Base-by-base conservation (phyloP, 345 rosid genomes). In the Cardiospermum halicacabum region DNA sequence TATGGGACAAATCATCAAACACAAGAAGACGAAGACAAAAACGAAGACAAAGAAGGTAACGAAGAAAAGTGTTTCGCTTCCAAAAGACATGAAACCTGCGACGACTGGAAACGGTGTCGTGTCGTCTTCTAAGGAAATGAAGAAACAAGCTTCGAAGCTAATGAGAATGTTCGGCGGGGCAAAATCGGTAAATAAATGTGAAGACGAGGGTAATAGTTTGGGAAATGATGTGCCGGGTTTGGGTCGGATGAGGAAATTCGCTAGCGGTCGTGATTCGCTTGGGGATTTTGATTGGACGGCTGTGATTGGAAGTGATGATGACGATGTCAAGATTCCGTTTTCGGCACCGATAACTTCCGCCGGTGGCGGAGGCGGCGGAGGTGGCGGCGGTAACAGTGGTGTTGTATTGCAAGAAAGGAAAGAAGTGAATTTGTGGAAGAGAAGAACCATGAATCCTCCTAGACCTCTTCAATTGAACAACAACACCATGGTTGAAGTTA, bases 1-100 rank as follows among this genome's bases (percentile, higher is more conserved):
- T 61, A 89, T 92, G 73, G 98, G 98, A 16, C 91, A 89, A 64
- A 84, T 92, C 87, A n/a, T n/a, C n/a, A n/a, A n/a, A n/a, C n/a
- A n/a, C n/a, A 92, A 92, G 78, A 79, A 75, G 56, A 84, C 72
- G 75, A 82, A 81, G 60, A 78, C 66, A 28, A 70, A 66, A 32
- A 31, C 43, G 10, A 68, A 26, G 56, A 49, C 57, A 28, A 68
- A 67, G 32, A 49, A 65, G 18, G 59, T 58, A 13, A 2, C 24
- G 22, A 18, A 47, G 51, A 67, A 66, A 30, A 53, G 57, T 0
- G 45, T 49, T 22, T 40, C 58, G 31, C 56, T 18, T 61, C 69
- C 77, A 4, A 64, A 69, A 68, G 65, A 70, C 37, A 21, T 54
- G 19, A 66, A 70, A 55, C 59, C 61, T 1, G 60, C 27, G 31